Evolutionary conservation across 2,329 filamentous ascomycete genomes (phyloP).

Genomic region (Amesomyces nigricolor): DNA sequence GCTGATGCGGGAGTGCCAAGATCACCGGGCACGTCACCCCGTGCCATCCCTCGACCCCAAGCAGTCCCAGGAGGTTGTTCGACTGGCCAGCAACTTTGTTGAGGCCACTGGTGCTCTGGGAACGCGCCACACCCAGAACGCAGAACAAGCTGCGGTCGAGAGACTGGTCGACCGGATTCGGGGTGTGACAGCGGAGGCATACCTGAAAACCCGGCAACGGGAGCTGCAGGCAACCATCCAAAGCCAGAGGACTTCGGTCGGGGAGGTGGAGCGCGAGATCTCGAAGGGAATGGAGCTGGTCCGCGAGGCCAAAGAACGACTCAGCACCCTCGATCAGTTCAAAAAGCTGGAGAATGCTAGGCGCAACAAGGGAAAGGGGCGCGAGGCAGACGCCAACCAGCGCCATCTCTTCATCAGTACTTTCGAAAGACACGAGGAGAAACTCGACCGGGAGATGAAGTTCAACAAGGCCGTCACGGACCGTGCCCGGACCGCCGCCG

Average conservation of each 20-base stretch:
- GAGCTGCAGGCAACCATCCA: not conserved
- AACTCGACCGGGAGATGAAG: not conserved
- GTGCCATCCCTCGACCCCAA: not conserved
- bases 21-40: not conserved
- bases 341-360: not conserved
- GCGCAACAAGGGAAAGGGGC: not conserved
- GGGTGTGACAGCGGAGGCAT: not conserved
- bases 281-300: not conserved
- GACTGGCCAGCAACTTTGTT: not conserved
- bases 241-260: not conserved
- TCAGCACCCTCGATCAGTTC: not conserved
- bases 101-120: not conserved
- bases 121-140: not conserved
- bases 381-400: not conserved
- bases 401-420: not conserved
- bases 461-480: not conserved
- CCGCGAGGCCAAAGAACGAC: not conserved
- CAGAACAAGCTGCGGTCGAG: not conserved
- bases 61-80: not conserved
- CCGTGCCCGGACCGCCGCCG: not conserved
- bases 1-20: not conserved
- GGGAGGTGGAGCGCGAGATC: not conserved
- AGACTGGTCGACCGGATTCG: not conserved
- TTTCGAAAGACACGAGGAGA: not conserved
- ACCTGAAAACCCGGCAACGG: not conserved